Evolutionary conservation across 441 rosid species (phyloP), one percentile per base, ranked within the genome.

Genomic region (Syzygium syzygioides): DNA sequence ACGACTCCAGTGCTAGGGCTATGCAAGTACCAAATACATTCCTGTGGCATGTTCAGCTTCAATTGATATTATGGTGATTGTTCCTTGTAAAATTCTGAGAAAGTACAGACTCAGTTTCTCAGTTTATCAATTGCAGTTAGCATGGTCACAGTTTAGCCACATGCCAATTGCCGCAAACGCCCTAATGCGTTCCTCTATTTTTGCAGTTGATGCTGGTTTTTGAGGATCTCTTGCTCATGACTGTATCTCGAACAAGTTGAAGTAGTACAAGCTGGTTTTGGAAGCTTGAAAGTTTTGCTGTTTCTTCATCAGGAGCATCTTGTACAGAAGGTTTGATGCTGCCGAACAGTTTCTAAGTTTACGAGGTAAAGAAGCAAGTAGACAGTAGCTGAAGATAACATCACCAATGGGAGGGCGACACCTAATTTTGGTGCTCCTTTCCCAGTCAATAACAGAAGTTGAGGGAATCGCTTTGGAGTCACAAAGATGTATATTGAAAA

Each of bases 261-360:
- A 57, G 56, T 87, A 90, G 90, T 87, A 92, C 88, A 86, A 71
- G 88, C 88, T 89, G 87, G 90, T 90, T 91, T 90, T 90, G 91
- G 89, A 89, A 90, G 89, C 88, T 88, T 87, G 89, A 87, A 89
- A 88, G n/a, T 88, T 91, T 92, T 87, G 92, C 91, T 94, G 89
- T 90, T 92, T 90, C 91, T 86, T 90, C 90, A 87, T 90, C 90
- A 32, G 91, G 94, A 93, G 95, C 95, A 92, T 93, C 92, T 88
- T 93, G 95, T 94, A 93, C 93, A 95, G 92, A 68, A 90, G 92
- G 88, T 85, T 85, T 57, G 93, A 90, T 93, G 96, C 92, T 89
- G 89, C 93, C 50, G 48, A 60, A 76, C 52, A 76, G 83, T 76
- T 76, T 76, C 52, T 9, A 41, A 37, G 83, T 76, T 76, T 76